Base-by-base conservation (phyloP, 768 basidiomycete species). In the Leccinum aurantiacum region DNA sequence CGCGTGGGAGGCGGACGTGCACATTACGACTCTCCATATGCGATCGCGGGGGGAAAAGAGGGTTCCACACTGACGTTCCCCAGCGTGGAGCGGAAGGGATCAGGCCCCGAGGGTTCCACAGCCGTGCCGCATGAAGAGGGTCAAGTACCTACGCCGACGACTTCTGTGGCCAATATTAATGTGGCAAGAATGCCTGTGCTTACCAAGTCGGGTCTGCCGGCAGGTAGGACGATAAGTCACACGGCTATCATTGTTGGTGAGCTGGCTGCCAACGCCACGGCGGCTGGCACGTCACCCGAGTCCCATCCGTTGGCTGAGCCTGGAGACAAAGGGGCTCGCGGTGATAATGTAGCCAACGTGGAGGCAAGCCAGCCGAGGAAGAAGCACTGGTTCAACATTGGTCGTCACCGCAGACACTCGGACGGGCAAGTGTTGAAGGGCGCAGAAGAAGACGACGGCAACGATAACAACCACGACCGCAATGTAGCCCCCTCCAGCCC, bases 1-100 rank as follows among this genome's bases (percentile, higher is more conserved):
- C 82, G 93, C 52, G 83, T 98, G 2, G 89, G 91, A 14, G 95
- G 95, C 13, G 95, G 95, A 31, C 80, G 88, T 44, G 90, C 95
- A 2, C 88, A 94, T 66, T 90, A 87, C 53, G 89, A 93, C 57
- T 77, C 88, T 9, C 95, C 95, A 0, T 97, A 95, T 71, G 88
- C 91, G 1, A 91, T 92, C 55, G 75, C 82, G 13, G 73, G 79
- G 15, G 66, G 70, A 2, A 74, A 75, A 46, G 75, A 69, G 14
- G 82, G 81, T 2, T 87, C 88, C 19, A 86, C 83, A 2, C 79
- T 86, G 58, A 83, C 88, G 1, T 86, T 89, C 77, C 86, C 87
- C 11, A 88, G 88, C 8, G 75, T 84, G 24, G 85, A 83, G 35
- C 82, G 82, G 54, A 67, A 60, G 29, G 64, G 69, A 22, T 70